Evolutionary conservation across 2,329 filamentous ascomycete species (phyloP).

Genomic region (Aschersonia sp.): DNA sequence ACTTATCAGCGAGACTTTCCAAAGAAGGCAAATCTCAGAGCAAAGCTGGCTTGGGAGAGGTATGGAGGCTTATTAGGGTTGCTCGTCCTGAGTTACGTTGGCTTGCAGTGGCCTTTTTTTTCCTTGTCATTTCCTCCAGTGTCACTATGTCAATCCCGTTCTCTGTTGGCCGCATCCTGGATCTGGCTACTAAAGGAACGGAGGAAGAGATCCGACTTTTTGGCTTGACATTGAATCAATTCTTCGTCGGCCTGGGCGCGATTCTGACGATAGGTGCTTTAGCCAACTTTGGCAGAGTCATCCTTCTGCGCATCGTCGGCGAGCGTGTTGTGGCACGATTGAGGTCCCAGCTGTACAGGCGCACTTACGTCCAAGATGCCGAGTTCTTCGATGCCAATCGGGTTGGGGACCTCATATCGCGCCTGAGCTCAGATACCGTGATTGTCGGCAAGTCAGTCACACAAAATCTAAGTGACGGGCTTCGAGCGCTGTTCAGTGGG

Average conservation of each 20-base stretch:
- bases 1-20: conserved; percentile 73
- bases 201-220: conserved; percentile 58
- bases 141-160: conserved; percentile 96
- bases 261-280: conserved; percentile 72
- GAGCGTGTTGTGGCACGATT: conserved; percentile 87
- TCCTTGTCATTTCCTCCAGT: conserved; percentile 76
- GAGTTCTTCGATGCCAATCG: conserved; percentile 98
- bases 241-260: conserved; percentile 66
- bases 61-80: conserved; percentile 79
- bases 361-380: conserved; percentile 92
- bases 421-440: conserved; percentile 88
- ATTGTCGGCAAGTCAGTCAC: conserved; percentile 98
- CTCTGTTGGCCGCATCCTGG: conserved; percentile 89
- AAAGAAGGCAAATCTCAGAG: conserved; percentile 55
- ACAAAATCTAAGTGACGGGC: conserved; percentile 92
- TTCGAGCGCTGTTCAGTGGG: conserved; percentile 80
- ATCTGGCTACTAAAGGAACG: conserved; percentile 66
- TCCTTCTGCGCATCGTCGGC: conserved; percentile 84
- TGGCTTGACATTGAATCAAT: conserved; percentile 71
- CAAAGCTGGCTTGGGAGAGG: conserved; percentile 54
- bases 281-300: conserved; percentile 87
- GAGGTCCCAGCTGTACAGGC: conserved; percentile 76
- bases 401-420: conserved; percentile 89
- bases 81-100: conserved; percentile 71
- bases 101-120: conserved; percentile 64